Percentiles rank a stretch among this genome's conserved stretches.
Evolutionary conservation across 768 basidiomycete genomes (phyloP).

Genomic region (Serpula lacrymans): DNA sequence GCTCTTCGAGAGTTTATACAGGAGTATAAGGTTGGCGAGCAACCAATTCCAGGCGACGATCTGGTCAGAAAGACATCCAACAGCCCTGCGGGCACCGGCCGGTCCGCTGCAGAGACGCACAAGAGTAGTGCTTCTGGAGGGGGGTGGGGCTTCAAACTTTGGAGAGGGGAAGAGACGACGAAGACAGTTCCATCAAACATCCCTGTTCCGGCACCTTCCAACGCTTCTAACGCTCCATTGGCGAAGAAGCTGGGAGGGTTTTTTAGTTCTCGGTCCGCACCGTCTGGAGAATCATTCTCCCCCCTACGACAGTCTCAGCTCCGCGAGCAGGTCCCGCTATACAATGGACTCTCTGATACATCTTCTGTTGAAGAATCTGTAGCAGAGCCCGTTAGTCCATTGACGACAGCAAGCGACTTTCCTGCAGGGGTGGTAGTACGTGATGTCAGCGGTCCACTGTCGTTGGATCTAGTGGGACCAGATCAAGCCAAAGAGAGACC

Average conservation of each 20-base stretch:
- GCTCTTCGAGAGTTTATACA: slow-evolving; percentile 82
- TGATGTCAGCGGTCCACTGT: slow-evolving; percentile 1
- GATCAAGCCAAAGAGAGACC: too few relatives aligned
- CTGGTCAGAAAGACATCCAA: slow-evolving; percentile 8
- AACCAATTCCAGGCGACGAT: slow-evolving; percentile 12
- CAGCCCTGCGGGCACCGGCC: too few relatives aligned
- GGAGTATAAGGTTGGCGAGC: slow-evolving; percentile 61
- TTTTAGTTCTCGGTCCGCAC: slow-evolving; percentile 56
- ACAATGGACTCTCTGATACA: slow-evolving; percentile 29
- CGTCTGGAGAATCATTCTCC: too few relatives aligned
- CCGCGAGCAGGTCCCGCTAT: slow-evolving; percentile 20
- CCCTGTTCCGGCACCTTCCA: slow-evolving; percentile 12
- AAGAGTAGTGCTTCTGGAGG: slow-evolving; percentile 28
- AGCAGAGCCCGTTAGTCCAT: slow-evolving; percentile 32
- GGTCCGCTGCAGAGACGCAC: slow-evolving; percentile 24
- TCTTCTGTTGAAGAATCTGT: slow-evolving; percentile 36
- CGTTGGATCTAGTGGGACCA: slow-evolving; percentile 7
- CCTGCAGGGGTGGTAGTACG: slow-evolving; percentile 2
- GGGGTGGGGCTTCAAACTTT: slow-evolving; percentile 72
- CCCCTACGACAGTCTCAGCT: slow-evolving; percentile 19
- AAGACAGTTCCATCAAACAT: slow-evolving; percentile 29
- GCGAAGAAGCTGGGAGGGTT: slow-evolving; percentile 68
- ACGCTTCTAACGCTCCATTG: slow-evolving; percentile 42
- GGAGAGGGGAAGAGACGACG: slow-evolving; percentile 43
- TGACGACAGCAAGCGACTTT: neutral